Evolutionary conservation across 179 eudicot genomes (phyloP), one percentile per base, ranked within the genome.

Genomic region (Pouteria campechiana): DNA sequence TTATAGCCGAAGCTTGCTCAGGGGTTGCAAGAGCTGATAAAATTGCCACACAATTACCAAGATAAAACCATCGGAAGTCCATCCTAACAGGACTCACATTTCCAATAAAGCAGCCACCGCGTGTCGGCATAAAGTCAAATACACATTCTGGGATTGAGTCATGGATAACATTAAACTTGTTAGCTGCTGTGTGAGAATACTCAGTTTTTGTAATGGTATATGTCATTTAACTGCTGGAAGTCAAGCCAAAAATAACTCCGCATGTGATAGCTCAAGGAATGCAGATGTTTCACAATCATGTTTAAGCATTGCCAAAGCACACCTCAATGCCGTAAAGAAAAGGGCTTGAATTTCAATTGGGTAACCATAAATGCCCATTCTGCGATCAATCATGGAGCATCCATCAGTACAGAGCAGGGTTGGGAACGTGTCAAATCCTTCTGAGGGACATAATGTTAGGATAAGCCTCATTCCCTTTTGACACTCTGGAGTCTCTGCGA

Each of bases 391-490:
- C 97, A 89, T 89, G 40, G 74, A 81, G 55, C 95, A 89, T 6
- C 97, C 97, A 59, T 85, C 95, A 44, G 95, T 79, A 57, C 95
- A 85, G n/a, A 85, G 93, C 59, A 85, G 88, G 38, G 97, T 89
- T 1, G 97, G 97, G 53, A 89, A 81, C 7, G 97, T 86, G 65
- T 89, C 97, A 31, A 81, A 89, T 3, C 95, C 95, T 55, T 89
- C 95, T 12, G 97, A 85, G 37, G 86, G 86, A 33, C 97, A 89
- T 65, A 89, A 48, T 27, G 78, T 76, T 39, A 89, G 70, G 39
- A 89, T 85, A 45, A 81, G 63, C 21, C 82, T 74, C 73, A 89
- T 89, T 1, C 95, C 97, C 73, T 74, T 86, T 56, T 89, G 97
- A 64, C 89, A 85, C 32, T 89, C 97, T 16, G 98, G 90, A 84